Percentiles rank a stretch among this genome's conserved stretches.
These are phyloP conservation scores for Globisporangium alternatum DNA, from an alignment of 352 stramenopile species.

Conservation along the genomic window DNA sequence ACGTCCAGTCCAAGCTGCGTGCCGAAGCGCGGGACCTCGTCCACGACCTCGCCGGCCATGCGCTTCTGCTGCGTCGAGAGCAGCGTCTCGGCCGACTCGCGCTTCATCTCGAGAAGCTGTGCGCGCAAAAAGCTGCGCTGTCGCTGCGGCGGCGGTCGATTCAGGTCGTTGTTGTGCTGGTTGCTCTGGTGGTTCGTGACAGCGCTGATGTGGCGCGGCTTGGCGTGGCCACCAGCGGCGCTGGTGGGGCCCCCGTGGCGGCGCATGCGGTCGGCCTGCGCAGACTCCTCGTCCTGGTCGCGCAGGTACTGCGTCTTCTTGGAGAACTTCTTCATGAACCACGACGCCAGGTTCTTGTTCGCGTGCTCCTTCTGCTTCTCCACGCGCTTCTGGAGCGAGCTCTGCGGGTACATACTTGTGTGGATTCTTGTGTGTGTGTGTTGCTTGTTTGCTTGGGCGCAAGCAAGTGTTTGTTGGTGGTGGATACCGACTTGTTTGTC, in stretches of 20 bases:
- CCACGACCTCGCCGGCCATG: constrained; percentile 41
- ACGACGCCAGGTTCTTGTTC: constrained; percentile 58
- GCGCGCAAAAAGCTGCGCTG: constrained; percentile 68
- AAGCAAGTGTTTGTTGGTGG: background rate
- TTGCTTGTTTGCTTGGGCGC: background rate
- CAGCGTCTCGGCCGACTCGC: constrained; percentile 57
- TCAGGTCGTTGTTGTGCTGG: constrained; percentile 20
- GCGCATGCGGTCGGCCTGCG: constrained; percentile 32
- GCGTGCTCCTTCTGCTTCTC: constrained; percentile 55
- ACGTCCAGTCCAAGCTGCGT: constrained; percentile 23
- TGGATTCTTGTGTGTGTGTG: constrained; percentile 1
- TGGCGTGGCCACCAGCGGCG: constrained; percentile 27
- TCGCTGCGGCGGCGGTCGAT: constrained; percentile 36
- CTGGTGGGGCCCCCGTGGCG: constrained; percentile 24
- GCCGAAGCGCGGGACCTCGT: constrained; percentile 25
- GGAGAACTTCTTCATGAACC: constrained; percentile 68
- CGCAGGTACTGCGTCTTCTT: constrained; percentile 59
- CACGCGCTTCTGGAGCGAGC: constrained; percentile 44
- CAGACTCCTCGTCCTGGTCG: constrained; percentile 53
- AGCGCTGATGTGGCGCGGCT: constrained; percentile 30
- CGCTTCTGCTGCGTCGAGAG: constrained; percentile 35
- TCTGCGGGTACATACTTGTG: constrained; percentile 18
- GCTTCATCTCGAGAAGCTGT: constrained; percentile 78
- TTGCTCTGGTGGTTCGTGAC: constrained; percentile 32
- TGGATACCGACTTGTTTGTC: constrained; percentile 4